These are phyloP conservation scores for Aciculosporium take DNA, from an alignment of 2,329 filamentous ascomycete genomes.

Conservation along the genomic window DNA sequence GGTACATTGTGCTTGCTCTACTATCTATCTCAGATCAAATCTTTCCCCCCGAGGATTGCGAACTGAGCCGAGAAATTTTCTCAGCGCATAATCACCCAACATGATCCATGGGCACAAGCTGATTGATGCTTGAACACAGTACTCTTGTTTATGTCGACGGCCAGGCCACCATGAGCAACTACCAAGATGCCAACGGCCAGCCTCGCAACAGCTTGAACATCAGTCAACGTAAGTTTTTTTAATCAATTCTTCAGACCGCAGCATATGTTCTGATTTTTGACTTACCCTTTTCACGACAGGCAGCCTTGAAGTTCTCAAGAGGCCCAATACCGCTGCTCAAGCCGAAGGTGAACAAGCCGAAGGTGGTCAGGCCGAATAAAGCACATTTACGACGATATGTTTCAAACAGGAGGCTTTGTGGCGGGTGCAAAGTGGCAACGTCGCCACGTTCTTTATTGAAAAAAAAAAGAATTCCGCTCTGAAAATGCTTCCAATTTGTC, in stretches of 20 bases:
- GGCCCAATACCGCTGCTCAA: constrained; percentile 18
- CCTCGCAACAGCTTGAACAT: constrained; percentile 51
- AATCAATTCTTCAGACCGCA: neutral
- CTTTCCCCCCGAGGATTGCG: neutral
- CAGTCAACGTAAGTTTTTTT: constrained; percentile 55
- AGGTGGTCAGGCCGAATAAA: constrained; percentile 13
- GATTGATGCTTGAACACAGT: constrained; percentile 30
- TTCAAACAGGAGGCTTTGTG: neutral
- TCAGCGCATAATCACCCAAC: too few relatives aligned
- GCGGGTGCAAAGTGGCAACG: neutral
- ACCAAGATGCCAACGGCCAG: constrained; percentile 58
- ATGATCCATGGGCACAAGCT: constrained; percentile 6
- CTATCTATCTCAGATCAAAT: neutral
- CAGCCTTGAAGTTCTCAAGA: constrained; percentile 31
- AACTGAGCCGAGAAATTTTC: too few relatives aligned
- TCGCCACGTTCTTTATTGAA: neutral
- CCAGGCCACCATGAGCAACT: constrained; percentile 55
- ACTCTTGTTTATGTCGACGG: constrained; percentile 72
- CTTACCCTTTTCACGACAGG: constrained; percentile 23
- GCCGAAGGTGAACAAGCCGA: too few relatives aligned
- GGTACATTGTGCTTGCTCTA: constrained; percentile 44
- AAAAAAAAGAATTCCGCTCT: constrained; percentile 9
- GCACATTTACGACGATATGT: neutral
- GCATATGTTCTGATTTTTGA: neutral
- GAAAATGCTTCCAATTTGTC: constrained; percentile 8